phyloP scores from a whole-genome alignment of 371 early-diverging fungal species.

The Syncephalis plumigaleata region DNA sequence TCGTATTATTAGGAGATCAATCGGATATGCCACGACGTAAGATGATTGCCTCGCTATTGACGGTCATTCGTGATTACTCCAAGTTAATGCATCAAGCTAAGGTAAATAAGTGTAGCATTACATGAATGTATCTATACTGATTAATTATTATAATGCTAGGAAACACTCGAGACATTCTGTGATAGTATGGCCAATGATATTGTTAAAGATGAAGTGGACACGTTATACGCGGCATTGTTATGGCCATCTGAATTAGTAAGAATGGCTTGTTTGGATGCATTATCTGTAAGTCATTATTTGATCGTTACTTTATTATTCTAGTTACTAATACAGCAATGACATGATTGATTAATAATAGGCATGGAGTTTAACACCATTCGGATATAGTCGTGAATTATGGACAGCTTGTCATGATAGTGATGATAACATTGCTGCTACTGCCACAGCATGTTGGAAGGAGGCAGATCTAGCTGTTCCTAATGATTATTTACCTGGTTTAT shows the following conservation, averaged over 20 bases:
- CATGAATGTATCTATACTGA: no score
- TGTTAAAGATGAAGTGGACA: slow-evolving; percentile 28
- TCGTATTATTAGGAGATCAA: no score
- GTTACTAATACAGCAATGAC: no score
- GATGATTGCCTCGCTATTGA: slow-evolving; percentile 50
- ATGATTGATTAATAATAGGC: no score
- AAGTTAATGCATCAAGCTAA: slow-evolving; percentile 38
- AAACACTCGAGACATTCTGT: no score
- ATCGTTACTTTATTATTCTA: no score
- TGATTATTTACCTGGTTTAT: slow-evolving; percentile 26
- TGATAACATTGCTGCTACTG: slow-evolving; percentile 44
- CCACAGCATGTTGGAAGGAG: slow-evolving; percentile 62
- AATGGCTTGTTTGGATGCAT: slow-evolving; percentile 50
- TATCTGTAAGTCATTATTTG: no score
- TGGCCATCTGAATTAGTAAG: slow-evolving; percentile 61
- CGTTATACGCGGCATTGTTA: slow-evolving; percentile 51
- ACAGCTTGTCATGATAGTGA: slow-evolving; percentile 47
- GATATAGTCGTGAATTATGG: slow-evolving; percentile 24
- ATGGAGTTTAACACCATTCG: no score
- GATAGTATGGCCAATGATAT: no score
- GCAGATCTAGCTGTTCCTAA: slow-evolving; percentile 40
- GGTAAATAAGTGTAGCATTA: not conserved
- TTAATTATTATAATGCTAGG: no score
- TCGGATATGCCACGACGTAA: slow-evolving; percentile 43
- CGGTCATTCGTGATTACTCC: slow-evolving; percentile 48